Base-by-base conservation (phyloP, 1,284 basidiomycete genomes). In the Trichosporon faecale region DNA sequence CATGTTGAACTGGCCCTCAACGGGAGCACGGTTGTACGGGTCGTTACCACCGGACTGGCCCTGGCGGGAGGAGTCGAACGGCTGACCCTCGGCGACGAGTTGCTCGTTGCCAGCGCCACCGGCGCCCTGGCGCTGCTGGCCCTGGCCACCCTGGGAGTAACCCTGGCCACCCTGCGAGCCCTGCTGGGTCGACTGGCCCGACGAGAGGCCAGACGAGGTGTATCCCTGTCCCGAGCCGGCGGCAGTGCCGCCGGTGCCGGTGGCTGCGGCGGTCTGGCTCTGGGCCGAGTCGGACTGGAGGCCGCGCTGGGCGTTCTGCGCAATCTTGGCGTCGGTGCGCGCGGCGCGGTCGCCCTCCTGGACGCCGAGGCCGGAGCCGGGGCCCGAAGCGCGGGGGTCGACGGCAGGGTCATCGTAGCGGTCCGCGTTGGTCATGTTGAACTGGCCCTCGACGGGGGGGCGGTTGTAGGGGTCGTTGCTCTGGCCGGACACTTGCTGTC, bases 1-100 rank as follows among this genome's bases (percentile, higher is more conserved):
- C 57, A 61, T 61, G 57, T 61, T 31, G 57, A 31, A 61, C 57
- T 61, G 21, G 57, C 57, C 57, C 27, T 61, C 57, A n/a, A 61
- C 57, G 9, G 57, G 57, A 16, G 57, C 16, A 18, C 57, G 57
- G 57, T 61, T 29, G 29, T 33, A 61, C 52, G 52, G 52, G 57
- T 61, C 29, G 27, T 18, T 29, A 29, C 27, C 57, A 18, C 57
- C 57, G 29, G 57, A 18, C 57, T 61, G 29, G 57, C 27, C 27
- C n/a, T n/a, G n/a, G 57, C 29, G 16, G 29, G 57, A 61, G 1
- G 29, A 23, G 49, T 52, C 21, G 49, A 23, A 25, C 21, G 14
- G 25, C 25, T 60, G 55, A 27, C 27, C 49, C 49, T 55, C 40
- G 16, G 40, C 16, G 40, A 44, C 40, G 40, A 44, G 27, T 27